Percentiles rank a stretch among this genome's conserved stretches.
Evolutionary conservation across 345 rosid species (phyloP).

Genomic region (Moringa oleifera): DNA sequence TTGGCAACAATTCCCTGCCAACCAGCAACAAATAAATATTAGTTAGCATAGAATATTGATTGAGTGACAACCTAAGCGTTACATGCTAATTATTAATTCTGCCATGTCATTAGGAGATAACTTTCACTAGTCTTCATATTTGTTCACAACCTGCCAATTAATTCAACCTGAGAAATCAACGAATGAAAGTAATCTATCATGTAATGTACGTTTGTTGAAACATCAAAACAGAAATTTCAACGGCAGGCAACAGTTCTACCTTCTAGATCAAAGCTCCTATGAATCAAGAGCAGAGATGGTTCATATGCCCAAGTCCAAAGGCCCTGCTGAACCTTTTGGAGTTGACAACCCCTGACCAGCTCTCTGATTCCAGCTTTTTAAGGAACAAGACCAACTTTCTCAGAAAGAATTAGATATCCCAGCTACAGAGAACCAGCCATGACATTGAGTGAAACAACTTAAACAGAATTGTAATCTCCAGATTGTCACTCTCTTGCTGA

Average conservation of each 20-base stretch:
- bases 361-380: constrained; percentile 2
- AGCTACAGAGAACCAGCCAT: constrained; percentile 2
- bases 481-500: constrained; percentile 1
- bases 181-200: no score
- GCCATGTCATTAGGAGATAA: neutral
- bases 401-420: neutral
- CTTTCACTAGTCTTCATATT: no score
- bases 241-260: neutral
- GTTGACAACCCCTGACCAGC: constrained; percentile 8
- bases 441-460: neutral
- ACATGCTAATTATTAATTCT: neutral
- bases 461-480: neutral
- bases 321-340: constrained; percentile 5
- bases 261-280: constrained; percentile 9
- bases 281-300: constrained; percentile 7
- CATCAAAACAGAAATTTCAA: constrained; percentile 2
- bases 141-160: no score
- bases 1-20: constrained; percentile 29
- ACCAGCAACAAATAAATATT: constrained; percentile 7
- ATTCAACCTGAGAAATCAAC: no score
- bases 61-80: neutral
- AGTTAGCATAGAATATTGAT: neutral
- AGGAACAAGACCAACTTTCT: neutral
- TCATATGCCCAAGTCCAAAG: constrained; percentile 3
- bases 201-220: no score